Base-by-base conservation (phyloP, 78 protist genomes). In the Emiliania huxleyi region DNA sequence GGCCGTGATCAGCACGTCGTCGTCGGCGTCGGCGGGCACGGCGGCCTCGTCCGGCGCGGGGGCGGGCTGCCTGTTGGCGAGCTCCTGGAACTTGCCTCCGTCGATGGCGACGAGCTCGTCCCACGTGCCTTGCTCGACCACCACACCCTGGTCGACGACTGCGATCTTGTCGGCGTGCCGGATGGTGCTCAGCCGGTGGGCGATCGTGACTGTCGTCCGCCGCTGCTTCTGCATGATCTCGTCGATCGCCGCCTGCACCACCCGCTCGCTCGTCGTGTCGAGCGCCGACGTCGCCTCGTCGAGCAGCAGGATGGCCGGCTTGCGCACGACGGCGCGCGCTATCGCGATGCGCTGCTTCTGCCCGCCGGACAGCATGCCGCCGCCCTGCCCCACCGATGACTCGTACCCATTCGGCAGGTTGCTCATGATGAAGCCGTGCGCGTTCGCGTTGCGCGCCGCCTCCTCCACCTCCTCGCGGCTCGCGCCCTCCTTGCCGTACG, bases 201-300 rank as follows among this genome's bases (percentile, higher is more conserved):
- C 99, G 79, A 99, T 96, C 52, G 98, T 94, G 45, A 99, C 43
- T 15, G 92, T 73, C 37, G 96, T 92, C 35, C 94, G 91, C 81
- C 55, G 38, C 40, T 45, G 40, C 45, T 2, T 5, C 35, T n/a
- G 91, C 88, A 92, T 62, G 40, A 92, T 89, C 37, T 38, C 12
- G 91, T 92, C 91, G 29, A 92, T 49, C 48, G 98, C 97, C 69
- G 94, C 95, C 52, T 96, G 95, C 46, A 98, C 96, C 8, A 95
- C 94, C 43, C 92, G 92, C 93, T 98, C 99, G 46, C 91, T 81
- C 93, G 96, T 94, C 11, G 98, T 92, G 94, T 98, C 99, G 37
- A 98, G 93, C 46, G 97, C 98, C 0, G 97, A 92, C 25, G 99
- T 98, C 44, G 97, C 96, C 95, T 98, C 99, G 94, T 99, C 99